Evolutionary conservation across 148 eudicot species (phyloP).

Genomic region (Bassia scoparia): DNA sequence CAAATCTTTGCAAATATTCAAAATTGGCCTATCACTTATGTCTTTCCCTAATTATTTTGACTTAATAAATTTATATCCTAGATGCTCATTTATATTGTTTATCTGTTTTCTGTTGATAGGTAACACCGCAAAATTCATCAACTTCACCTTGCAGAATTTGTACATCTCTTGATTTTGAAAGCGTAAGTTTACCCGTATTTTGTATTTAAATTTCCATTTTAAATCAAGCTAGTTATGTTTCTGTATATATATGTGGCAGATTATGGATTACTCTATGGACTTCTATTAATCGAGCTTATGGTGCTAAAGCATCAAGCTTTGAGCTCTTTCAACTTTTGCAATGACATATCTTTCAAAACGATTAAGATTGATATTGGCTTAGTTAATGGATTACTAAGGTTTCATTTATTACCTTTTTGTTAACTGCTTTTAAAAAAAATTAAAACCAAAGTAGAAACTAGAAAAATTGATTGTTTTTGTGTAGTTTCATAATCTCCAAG

Average conservation of each 20-base stretch:
- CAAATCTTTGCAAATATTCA: background rate
- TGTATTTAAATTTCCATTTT: too few species aligned
- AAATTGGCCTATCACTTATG: background rate
- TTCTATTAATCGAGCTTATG: background rate
- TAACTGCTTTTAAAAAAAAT: too few species aligned
- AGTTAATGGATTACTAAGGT: background rate
- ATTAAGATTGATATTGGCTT: background rate
- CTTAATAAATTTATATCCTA: background rate
- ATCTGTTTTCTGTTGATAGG: slow-evolving; percentile 45
- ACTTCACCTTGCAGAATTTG: slow-evolving; percentile 60
- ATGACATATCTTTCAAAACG: background rate
- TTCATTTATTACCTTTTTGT: too few species aligned
- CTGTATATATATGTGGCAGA: background rate
- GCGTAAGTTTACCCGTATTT: slow-evolving; percentile 61
- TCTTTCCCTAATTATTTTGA: background rate
- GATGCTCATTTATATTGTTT: background rate
- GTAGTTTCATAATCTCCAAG: too few species aligned
- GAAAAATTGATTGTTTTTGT: too few species aligned
- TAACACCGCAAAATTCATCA: slow-evolving; percentile 54
- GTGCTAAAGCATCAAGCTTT: background rate
- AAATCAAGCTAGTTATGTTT: background rate
- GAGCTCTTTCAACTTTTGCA: background rate
- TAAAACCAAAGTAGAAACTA: too few species aligned
- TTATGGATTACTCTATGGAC: background rate
- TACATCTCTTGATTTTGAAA: slow-evolving; percentile 74